Evolutionary conservation across 2,329 filamentous ascomycete species (phyloP).

Genomic region (Cucurbitaria berberidis): DNA sequence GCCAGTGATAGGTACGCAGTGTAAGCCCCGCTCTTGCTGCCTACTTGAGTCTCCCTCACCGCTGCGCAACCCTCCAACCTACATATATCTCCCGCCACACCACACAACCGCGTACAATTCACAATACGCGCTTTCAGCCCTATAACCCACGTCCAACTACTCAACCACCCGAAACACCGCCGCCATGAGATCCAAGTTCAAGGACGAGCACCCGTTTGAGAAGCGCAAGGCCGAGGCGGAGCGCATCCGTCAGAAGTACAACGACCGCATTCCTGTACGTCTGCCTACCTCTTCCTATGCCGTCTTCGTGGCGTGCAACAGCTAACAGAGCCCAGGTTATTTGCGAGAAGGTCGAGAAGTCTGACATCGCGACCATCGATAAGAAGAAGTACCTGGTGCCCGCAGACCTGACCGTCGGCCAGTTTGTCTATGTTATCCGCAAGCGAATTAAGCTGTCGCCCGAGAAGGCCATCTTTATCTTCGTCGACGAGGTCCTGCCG

Average conservation of each 20-base stretch:
- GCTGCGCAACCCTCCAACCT: constrained; percentile 30
- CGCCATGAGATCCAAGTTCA: constrained; percentile 97
- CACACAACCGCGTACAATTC: constrained; percentile 17
- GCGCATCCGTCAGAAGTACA: constrained; percentile 98
- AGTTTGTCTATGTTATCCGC: constrained; percentile 99
- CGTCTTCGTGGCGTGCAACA: constrained; percentile 4
- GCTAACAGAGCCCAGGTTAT: constrained; percentile 73
- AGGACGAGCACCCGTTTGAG: constrained; percentile 99
- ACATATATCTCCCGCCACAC: constrained; percentile 35
- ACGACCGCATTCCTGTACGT: constrained; percentile 96
- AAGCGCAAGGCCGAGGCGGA: constrained; percentile 99
- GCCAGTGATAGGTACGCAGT: constrained; percentile 22
- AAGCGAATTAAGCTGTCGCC: constrained; percentile 99
- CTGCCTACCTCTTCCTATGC: constrained; percentile 10
- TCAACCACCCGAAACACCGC: constrained; percentile 11
- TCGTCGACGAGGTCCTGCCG: constrained; percentile 96
- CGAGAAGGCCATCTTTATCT: constrained; percentile 99
- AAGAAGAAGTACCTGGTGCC: constrained; percentile 99
- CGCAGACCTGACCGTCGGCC: constrained; percentile 94
- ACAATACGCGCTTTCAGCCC: constrained; percentile 4
- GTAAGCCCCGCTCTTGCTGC: constrained; percentile 38
- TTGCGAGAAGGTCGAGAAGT: constrained; percentile 99
- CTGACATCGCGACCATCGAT: constrained; percentile 98
- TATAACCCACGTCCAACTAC: constrained; percentile 17
- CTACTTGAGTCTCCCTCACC: constrained; percentile 45